phyloP scores from a whole-genome alignment of 2,329 filamentous ascomycete species.

The Fusarium anguioides region DNA sequence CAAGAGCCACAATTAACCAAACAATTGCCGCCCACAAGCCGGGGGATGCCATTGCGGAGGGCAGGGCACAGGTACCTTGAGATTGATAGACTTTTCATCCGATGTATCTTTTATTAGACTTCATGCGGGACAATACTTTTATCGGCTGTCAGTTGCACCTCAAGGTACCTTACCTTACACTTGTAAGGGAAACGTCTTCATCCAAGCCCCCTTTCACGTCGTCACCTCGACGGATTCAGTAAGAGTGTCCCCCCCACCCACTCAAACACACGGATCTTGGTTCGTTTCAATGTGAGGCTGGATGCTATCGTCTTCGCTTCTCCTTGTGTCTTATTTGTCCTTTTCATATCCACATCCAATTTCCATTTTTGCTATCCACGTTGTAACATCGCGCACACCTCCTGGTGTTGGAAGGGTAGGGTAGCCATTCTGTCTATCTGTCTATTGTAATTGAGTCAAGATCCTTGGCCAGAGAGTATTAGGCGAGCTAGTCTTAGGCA shows the following conservation, averaged over 20 bases:
- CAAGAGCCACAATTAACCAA: slow-evolving; percentile 10
- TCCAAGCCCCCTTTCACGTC: slow-evolving; percentile 40
- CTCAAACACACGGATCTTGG: slow-evolving; percentile 55
- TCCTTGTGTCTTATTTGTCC: slow-evolving; percentile 5
- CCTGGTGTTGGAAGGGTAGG: too few relatives aligned
- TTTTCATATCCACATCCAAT: slow-evolving; percentile 1
- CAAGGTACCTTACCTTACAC: slow-evolving; percentile 19
- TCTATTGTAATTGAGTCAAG: too few relatives aligned
- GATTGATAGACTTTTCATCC: background rate
- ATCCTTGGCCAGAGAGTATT: too few relatives aligned
- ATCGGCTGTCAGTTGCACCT: slow-evolving; percentile 1
- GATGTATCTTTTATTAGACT: slow-evolving; percentile 9
- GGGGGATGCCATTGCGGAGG: slow-evolving; percentile 11
- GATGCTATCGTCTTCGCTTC: slow-evolving; percentile 6
- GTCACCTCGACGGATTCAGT: slow-evolving; percentile 40
- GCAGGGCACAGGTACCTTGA: slow-evolving; percentile 4
- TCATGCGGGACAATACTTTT: slow-evolving; percentile 8
- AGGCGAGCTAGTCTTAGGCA: too few relatives aligned
- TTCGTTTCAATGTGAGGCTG: slow-evolving; percentile 42
- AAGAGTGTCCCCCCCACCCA: slow-evolving; percentile 47
- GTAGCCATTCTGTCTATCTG: too few relatives aligned
- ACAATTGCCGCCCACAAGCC: slow-evolving; percentile 15
- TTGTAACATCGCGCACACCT: background rate
- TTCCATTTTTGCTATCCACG: background rate
- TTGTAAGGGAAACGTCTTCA: slow-evolving; percentile 8